Evolutionary conservation across 768 basidiomycete species (phyloP).

Genomic region (Mycena metata): DNA sequence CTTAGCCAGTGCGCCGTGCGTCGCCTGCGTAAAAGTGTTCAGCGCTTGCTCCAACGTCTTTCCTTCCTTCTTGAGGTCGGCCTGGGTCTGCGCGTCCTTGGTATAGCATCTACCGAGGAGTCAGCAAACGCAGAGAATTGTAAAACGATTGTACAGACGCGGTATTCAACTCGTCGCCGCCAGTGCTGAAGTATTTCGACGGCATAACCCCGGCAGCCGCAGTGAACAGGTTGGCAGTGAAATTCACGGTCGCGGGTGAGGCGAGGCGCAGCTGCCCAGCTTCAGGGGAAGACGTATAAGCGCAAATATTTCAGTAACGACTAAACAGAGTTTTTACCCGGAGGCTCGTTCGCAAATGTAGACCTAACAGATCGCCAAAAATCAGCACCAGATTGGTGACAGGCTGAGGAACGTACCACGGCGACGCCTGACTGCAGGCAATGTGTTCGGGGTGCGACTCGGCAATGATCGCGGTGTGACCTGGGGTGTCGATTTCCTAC

Average conservation of each 20-base stretch:
- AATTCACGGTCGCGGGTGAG: slow-evolving; percentile 68
- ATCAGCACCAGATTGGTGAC: too few relatives aligned
- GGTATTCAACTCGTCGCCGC: slow-evolving; percentile 85
- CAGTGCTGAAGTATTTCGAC: slow-evolving; percentile 78
- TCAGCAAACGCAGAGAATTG: neutral
- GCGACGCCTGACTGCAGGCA: slow-evolving; percentile 71
- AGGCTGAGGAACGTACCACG: slow-evolving; percentile 57
- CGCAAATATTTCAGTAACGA: too few relatives aligned
- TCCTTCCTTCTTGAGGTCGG: slow-evolving; percentile 62
- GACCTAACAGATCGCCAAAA: too few relatives aligned
- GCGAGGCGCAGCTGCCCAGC: slow-evolving; percentile 87
- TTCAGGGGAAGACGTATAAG: too few relatives aligned
- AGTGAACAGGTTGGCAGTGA: slow-evolving; percentile 66
- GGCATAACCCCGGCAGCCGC: slow-evolving; percentile 66
- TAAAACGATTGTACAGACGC: slow-evolving; percentile 36
- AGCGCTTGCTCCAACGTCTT: slow-evolving; percentile 76
- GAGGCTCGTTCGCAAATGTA: slow-evolving; percentile 78
- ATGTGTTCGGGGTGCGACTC: slow-evolving; percentile 79
- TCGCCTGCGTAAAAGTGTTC: slow-evolving; percentile 68
- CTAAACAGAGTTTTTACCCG: slow-evolving; percentile 41
- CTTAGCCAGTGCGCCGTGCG: slow-evolving; percentile 67
- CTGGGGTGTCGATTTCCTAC: slow-evolving; percentile 87
- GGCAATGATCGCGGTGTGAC: slow-evolving; percentile 80
- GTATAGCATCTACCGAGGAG: slow-evolving; percentile 61
- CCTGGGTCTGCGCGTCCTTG: slow-evolving; percentile 71